Conservation (phyloP, 805 yeast genomes). For the Metschnikowia continentalis region DNA sequence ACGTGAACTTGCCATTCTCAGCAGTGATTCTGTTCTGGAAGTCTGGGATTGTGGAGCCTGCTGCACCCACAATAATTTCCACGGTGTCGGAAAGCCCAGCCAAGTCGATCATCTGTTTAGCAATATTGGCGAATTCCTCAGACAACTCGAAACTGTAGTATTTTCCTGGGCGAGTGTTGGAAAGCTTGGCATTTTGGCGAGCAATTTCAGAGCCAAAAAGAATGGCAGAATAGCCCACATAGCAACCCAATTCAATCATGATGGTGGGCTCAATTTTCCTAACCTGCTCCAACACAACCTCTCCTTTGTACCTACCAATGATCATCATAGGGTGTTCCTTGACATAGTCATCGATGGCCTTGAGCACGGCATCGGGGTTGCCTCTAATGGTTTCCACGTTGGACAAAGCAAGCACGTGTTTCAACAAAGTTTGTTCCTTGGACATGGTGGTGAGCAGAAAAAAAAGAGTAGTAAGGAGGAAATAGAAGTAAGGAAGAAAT, state of each 20-base stretch:
- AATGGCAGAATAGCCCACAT: slow-evolving; percentile 36
- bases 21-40: slow-evolving; percentile 19
- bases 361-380: slow-evolving; percentile 29
- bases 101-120: slow-evolving; percentile 25
- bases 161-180: slow-evolving; percentile 18
- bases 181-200: slow-evolving; percentile 13
- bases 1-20: slow-evolving; percentile 10
- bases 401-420: slow-evolving; percentile 23
- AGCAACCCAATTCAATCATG: slow-evolving; percentile 33
- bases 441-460: neutral
- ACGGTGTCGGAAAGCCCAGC: slow-evolving; percentile 32
- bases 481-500: neutral
- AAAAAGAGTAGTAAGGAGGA: neutral
- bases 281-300: slow-evolving; percentile 23
- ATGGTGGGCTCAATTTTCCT: slow-evolving; percentile 20
- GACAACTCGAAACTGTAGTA: slow-evolving; percentile 34
- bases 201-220: slow-evolving; percentile 26
- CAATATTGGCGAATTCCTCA: slow-evolving; percentile 28
- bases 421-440: slow-evolving; percentile 25
- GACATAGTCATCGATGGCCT: slow-evolving; percentile 27
- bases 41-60: slow-evolving; percentile 24
- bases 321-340: slow-evolving; percentile 23
- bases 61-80: slow-evolving; percentile 31
- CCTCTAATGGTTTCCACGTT: slow-evolving; percentile 22
- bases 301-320: slow-evolving; percentile 30